Conservation (phyloP, 2,329 filamentous ascomycete species). For the Trichoderma cornu-damae region DNA sequence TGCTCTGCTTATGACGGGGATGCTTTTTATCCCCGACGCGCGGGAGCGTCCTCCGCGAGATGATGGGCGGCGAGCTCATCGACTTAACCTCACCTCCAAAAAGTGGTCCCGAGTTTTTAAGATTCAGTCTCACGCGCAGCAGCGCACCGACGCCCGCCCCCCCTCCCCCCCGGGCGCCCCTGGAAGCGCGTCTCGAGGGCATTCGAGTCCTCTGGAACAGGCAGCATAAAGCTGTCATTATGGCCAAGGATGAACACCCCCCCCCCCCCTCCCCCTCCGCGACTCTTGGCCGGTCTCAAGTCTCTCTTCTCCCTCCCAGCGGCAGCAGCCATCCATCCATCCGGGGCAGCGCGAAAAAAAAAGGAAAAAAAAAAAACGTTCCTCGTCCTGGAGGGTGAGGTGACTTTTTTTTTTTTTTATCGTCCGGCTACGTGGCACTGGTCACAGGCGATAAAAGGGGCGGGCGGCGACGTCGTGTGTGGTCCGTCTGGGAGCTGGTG, state of each 20-base stretch:
- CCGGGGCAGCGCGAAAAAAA: not conserved
- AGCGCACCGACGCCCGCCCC: not conserved
- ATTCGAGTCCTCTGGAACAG: not conserved
- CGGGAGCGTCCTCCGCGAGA: no score
- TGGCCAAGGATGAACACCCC: not conserved
- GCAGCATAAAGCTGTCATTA: not conserved
- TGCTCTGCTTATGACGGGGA: not conserved
- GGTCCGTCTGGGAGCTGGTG: conserved; percentile 14
- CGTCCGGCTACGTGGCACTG: conserved; percentile 20
- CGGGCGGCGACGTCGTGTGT: conserved; percentile 16
- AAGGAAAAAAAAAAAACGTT: no score
- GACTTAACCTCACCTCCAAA: not conserved
- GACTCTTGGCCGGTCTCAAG: not conserved
- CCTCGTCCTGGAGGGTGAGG: conserved; percentile 10
- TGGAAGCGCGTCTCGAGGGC: not conserved
- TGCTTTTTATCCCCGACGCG: conserved; percentile 3
- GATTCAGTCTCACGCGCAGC: conserved; percentile 6
- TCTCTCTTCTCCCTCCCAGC: not conserved
- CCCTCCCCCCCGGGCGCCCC: not conserved
- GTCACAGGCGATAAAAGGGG: conserved; percentile 20
- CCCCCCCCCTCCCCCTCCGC: no score
- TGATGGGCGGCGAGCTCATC: conserved; percentile 3
- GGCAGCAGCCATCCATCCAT: no score
- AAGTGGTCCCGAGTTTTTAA: conserved; percentile 14
- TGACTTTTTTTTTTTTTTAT: conserved; percentile 14